Base-by-base conservation (phyloP, 768 basidiomycete genomes). In the Suillus ampliporus region DNA sequence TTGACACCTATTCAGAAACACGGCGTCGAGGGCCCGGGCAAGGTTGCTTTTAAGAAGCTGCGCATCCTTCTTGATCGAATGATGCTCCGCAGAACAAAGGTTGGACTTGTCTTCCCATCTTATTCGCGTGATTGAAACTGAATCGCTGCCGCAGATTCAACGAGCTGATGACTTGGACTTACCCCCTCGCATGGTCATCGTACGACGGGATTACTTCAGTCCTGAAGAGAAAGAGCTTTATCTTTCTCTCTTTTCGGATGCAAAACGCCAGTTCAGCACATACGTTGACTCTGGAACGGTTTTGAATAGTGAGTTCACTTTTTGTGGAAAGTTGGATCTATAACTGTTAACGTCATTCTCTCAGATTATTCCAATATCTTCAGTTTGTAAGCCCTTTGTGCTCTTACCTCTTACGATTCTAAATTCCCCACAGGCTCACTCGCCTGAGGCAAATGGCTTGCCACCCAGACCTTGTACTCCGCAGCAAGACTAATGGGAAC, bases 141-240 rank as follows among this genome's bases (percentile, higher is more conserved):
- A 50, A 14, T 28, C 19, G 56, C 34, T 51, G 17, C 28, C 1
- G 8, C 58, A 98, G 89, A 81, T 98, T 50, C 92, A 99, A 86
- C 85, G 91, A 60, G 97, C 97, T 2, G 97, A 99, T 71, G 97
- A 99, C 73, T 85, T 99, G 26, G 97, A 95, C 7, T 78, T 99
- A 21, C 97, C 97, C 9, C 97, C 97, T 8, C 84, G 97, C 43
- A 95, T 89, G 0, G 91, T 99, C 23, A 82, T 92, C 53, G 88
- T 99, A 61, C 86, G 94, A 48, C 81, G 89, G 57, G 97, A 99
- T 74, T 92, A 90, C 75, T 99, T 99, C 81, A 95, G 93, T 66
- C 91, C 94, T 0, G 96, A 97, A 76, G 97, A 99, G 79, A 98
- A 95, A 73, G 97, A 99, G 69, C 79, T 98, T 5, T 97, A 97